These are phyloP conservation scores for Fusarium sp. DNA, from an alignment of 2,329 filamentous ascomycete genomes.

Conservation along the genomic window DNA sequence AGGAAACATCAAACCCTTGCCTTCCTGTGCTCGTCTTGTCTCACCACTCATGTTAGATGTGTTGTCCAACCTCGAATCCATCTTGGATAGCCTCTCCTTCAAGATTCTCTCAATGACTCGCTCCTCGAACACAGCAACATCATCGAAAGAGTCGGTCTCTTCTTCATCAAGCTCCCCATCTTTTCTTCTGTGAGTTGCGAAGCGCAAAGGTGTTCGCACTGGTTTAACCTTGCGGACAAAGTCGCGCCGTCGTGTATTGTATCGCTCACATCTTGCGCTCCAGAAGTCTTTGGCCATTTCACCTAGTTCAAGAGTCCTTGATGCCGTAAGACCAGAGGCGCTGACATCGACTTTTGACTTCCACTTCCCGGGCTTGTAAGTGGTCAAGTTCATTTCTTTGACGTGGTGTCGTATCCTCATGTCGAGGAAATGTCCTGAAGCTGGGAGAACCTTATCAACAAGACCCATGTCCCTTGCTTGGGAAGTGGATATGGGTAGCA, in stretches of 20 bases:
- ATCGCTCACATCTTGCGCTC: conserved; percentile 24
- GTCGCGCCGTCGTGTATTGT: background rate
- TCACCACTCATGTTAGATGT: background rate
- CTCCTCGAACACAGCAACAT: background rate
- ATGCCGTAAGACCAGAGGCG: background rate
- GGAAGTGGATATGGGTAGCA: conserved; percentile 16
- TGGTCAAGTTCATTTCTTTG: background rate
- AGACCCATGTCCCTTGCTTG: conserved; percentile 11
- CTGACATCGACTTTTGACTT: conserved; percentile 6
- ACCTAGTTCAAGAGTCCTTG: conserved; percentile 7
- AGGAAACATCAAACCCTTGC: conserved; percentile 12
- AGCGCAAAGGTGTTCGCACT: conserved; percentile 1
- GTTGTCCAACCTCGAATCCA: background rate
- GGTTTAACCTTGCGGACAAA: conserved; percentile 23
- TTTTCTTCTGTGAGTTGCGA: conserved; percentile 13
- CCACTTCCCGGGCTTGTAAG: background rate
- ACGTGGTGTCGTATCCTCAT: background rate
- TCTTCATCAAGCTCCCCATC: conserved; percentile 5
- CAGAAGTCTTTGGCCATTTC: conserved; percentile 33
- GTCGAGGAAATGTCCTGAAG: conserved; percentile 5
- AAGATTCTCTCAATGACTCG: background rate
- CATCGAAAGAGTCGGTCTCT: conserved; percentile 20
- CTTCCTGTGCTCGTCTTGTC: background rate
- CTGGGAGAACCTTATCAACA: conserved; percentile 12
- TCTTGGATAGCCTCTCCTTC: background rate